Evolutionary conservation across 495 filamentous ascomycete genomes (phyloP), one percentile per base, ranked within the genome.

Genomic region (Neurospora discreta): DNA sequence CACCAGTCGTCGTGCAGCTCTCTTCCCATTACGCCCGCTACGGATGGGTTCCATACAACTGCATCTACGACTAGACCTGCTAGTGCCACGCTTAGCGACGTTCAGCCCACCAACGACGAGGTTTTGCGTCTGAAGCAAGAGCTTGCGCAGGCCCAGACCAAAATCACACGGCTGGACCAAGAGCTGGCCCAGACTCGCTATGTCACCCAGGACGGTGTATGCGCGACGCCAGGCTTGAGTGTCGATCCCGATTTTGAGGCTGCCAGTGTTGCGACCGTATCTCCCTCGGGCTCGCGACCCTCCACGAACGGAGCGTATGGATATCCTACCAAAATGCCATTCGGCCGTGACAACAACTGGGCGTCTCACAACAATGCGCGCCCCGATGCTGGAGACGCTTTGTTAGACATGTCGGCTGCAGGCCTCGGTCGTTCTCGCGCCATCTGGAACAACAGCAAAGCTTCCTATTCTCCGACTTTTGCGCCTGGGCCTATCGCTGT

Each of bases 121-220:
- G 69, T 87, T 42, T 74, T 85, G 69, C 84, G 83, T 40, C 78
- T 88, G 68, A 87, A 88, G 79, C 85, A 96, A 70, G 91, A 98
- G 80, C 86, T 99, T 16, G 88, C 91, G 71, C 89, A 87, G 73
- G 93, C 94, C 30, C 91, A 92, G 74, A 89, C 87, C 75, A 91
- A 89, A 73, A 94, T 99, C 79, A 90, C 89, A 71, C 85, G 89
- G 20, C 91, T 97, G 80, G 92, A 93, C 73, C 88, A 94, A 71
- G 93, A 98, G 80, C 86, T 98, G 70, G 86, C 90, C 36, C 91
- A 95, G 72, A 91, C 85, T 11, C 92, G 93, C 58, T 88, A 75
- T 36, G 71, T 89, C 76, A 89, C 89, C 67, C 75, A 75, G 60
- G 76, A 77, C 44, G 74, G 52, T 71, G 81, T 60, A 39, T 74